Evolutionary conservation across 768 basidiomycete species (phyloP), one percentile per base, ranked within the genome.

Genomic region (Podaxis sp.): DNA sequence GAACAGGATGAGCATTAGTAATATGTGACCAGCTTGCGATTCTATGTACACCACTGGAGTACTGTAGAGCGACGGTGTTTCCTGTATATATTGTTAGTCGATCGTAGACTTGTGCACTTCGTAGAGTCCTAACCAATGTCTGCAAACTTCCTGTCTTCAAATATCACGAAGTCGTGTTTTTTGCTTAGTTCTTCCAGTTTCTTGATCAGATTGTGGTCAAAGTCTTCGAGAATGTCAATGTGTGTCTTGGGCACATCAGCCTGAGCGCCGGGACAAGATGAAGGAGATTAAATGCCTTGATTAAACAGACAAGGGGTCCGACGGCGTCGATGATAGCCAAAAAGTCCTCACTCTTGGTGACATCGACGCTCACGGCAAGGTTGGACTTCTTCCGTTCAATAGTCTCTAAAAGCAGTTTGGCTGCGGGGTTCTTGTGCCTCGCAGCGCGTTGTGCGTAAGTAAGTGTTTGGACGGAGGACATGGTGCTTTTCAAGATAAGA

Each of bases 141-240:
- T 3, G 97, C 96, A 70, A 99, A 99, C 75, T 99, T 99, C 66
- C 97, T 83, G 78, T 99, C 97, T 78, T 99, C 97, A 68, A 99
- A 99, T 68, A 98, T 95, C 57, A 96, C 74, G 77, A 99, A 99
- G 70, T 97, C 93, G 66, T 97, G 87, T 72, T 91, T 89, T 51
- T 75, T 70, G 70, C 89, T 88, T 6, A 99, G 84, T 38, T 80
- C 79, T 64, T 86, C 82, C 46, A 99, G 80, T 49, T 82, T 80
- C 46, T 85, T 78, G 60, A 96, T 85, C 51, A 98, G 75, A 6
- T 82, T 82, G 10, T 78, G 74, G 50, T 95, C 86, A 73, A 95
- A 99, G 76, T 99, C 95, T 67, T 95, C 90, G 61, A 99, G 82
- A 67, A 99, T 91, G 74, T 99, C 97, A 66, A 98, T 84, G 71